Percentiles rank a stretch among this genome's conserved stretches.
Evolutionary conservation across 768 basidiomycete genomes (phyloP).

Genomic region (Termitomyces eurrhizus): DNA sequence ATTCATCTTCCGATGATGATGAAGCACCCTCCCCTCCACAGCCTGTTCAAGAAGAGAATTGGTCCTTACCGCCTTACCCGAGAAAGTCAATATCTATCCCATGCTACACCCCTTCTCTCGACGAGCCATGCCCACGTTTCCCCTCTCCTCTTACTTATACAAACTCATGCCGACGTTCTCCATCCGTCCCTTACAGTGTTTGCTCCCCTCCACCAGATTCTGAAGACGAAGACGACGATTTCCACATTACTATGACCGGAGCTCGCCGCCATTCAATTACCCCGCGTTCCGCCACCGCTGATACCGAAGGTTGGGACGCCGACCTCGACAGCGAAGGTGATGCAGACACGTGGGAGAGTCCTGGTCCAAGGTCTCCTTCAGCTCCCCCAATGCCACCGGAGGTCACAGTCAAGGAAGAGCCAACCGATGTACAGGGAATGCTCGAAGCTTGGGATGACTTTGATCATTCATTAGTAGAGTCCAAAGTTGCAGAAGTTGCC

Average conservation of each 20-base stretch:
- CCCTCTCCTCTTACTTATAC: slow-evolving; percentile 20
- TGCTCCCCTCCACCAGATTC: slow-evolving; percentile 74
- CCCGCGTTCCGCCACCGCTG: slow-evolving; percentile 18
- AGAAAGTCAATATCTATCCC: slow-evolving; percentile 56
- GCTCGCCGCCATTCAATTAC: slow-evolving; percentile 29
- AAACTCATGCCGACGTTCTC: slow-evolving; percentile 46
- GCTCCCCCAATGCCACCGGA: slow-evolving; percentile 38
- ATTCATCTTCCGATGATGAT: slow-evolving; percentile 33
- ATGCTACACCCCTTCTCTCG: slow-evolving; percentile 43
- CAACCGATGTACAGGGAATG: slow-evolving; percentile 58
- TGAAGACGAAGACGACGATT: slow-evolving; percentile 56
- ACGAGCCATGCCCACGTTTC: slow-evolving; percentile 29
- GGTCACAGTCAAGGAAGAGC: slow-evolving; percentile 54
- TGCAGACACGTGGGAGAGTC: slow-evolving; percentile 60
- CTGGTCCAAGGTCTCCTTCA: slow-evolving; percentile 61
- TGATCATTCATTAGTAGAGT: slow-evolving; percentile 39
- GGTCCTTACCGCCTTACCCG: slow-evolving; percentile 54
- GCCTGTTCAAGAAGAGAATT: slow-evolving; percentile 33
- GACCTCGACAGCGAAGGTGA: slow-evolving; percentile 55
- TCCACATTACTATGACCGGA: slow-evolving; percentile 40
- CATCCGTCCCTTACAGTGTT: slow-evolving; percentile 51
- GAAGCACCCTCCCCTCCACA: slow-evolving; percentile 14
- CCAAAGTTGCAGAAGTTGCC: slow-evolving; percentile 40
- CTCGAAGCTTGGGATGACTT: slow-evolving; percentile 70
- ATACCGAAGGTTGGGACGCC: slow-evolving; percentile 40